These are phyloP conservation scores for Neonectria coccinea DNA, from an alignment of 2,329 filamentous ascomycete species.

Conservation along the genomic window DNA sequence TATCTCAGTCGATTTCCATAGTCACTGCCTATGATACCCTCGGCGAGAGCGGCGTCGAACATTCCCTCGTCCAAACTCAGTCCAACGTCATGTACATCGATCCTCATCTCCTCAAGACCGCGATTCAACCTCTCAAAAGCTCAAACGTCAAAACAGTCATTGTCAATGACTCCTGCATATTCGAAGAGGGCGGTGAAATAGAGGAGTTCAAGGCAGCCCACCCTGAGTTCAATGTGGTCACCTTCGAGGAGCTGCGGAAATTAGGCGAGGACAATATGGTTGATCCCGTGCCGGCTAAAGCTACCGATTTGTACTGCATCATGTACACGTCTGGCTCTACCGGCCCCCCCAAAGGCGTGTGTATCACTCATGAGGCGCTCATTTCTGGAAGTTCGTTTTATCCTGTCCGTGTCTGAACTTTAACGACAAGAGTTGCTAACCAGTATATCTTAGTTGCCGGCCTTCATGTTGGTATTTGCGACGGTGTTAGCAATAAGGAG, in stretches of 20 bases:
- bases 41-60: slow-evolving; percentile 83
- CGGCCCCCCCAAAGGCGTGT: slow-evolving; percentile 87
- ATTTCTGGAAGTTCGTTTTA: slow-evolving; percentile 72
- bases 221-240: slow-evolving; percentile 63
- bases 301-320: slow-evolving; percentile 83
- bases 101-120: slow-evolving; percentile 76
- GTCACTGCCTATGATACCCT: slow-evolving; percentile 96
- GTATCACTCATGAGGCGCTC: slow-evolving; percentile 84
- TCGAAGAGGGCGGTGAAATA: slow-evolving; percentile 62
- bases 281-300: slow-evolving; percentile 75
- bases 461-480: slow-evolving; percentile 79
- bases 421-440: slow-evolving; percentile 6
- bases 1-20: slow-evolving; percentile 88
- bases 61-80: slow-evolving; percentile 86
- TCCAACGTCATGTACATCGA: slow-evolving; percentile 88
- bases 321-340: slow-evolving; percentile 92
- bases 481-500: slow-evolving; percentile 81
- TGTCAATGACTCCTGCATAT: slow-evolving; percentile 69
- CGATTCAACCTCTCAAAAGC: slow-evolving; percentile 66
- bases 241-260: slow-evolving; percentile 63
- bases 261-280: slow-evolving; percentile 74
- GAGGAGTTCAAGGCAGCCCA: slow-evolving; percentile 68
- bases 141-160: slow-evolving; percentile 68
- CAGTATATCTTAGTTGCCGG: slow-evolving; percentile 71
- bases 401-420: background rate